Percentiles rank a stretch among this genome's conserved stretches.
These are phyloP conservation scores for Xylaria sp. DNA, from an alignment of 2,329 filamentous ascomycete genomes.

Conservation along the genomic window DNA sequence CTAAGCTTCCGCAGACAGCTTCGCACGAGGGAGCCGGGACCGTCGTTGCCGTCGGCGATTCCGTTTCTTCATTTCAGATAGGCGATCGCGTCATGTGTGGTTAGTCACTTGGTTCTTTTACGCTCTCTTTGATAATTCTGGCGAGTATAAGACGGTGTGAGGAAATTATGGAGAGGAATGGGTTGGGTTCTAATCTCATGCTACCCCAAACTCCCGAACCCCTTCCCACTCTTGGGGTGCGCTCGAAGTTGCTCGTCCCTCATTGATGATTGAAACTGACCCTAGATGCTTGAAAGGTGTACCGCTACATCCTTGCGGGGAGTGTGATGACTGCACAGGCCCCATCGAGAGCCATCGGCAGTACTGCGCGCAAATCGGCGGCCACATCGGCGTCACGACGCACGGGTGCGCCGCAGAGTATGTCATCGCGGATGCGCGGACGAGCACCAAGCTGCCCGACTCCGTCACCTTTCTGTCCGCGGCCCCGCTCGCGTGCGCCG, in stretches of 20 bases:
- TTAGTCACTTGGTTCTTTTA: background rate
- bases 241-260: no score
- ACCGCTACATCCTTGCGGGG: slow-evolving; percentile 62
- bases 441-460: slow-evolving; percentile 59
- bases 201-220: background rate
- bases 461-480: slow-evolving; percentile 61
- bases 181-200: background rate
- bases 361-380: slow-evolving; percentile 61
- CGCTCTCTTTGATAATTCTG: background rate
- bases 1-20: slow-evolving; percentile 61
- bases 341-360: slow-evolving; percentile 59
- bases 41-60: slow-evolving; percentile 59
- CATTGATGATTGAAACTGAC: background rate
- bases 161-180: no score
- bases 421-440: slow-evolving; percentile 60
- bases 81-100: slow-evolving; percentile 69
- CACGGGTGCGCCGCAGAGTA: slow-evolving; percentile 70
- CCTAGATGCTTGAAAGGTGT: slow-evolving; percentile 46
- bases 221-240: background rate
- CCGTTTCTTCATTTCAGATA: slow-evolving; percentile 55
- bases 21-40: slow-evolving; percentile 69
- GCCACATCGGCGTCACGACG: slow-evolving; percentile 60
- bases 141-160: no score
- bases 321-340: slow-evolving; percentile 63
- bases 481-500: slow-evolving; percentile 68